phyloP scores from a whole-genome alignment of 2,329 filamentous ascomycete genomes.

The Cladosporium austrohemisphaericum region DNA sequence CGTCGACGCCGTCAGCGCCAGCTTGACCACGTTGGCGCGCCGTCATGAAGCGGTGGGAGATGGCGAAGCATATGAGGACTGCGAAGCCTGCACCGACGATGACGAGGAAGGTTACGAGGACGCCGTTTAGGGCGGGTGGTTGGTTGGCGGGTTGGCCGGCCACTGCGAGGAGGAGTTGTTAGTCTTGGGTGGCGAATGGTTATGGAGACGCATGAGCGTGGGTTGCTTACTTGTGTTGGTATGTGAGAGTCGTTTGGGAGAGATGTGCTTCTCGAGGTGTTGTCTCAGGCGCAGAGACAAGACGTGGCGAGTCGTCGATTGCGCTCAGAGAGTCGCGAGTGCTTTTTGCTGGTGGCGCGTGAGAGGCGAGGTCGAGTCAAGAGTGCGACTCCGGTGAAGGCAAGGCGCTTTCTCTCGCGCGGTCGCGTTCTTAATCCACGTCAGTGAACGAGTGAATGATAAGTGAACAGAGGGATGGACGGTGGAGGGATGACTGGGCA shows the following conservation, averaged over 20 bases:
- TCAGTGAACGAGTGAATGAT: background rate
- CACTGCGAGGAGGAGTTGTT: constrained; percentile 1
- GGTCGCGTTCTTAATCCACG: background rate
- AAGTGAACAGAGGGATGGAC: background rate
- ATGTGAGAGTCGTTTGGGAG: background rate
- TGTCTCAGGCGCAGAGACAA: background rate
- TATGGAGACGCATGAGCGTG: background rate
- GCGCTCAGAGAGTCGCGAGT: background rate
- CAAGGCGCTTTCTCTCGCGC: background rate
- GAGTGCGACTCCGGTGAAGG: background rate
- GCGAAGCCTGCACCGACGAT: constrained; percentile 57
- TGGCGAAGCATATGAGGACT: constrained; percentile 43
- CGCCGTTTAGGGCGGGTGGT: constrained; percentile 12
- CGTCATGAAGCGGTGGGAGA: constrained; percentile 13
- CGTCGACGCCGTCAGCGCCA: background rate
- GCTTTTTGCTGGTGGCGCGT: background rate
- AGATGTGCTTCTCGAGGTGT: background rate
- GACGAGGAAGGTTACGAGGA: constrained; percentile 28
- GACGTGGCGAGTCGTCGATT: background rate
- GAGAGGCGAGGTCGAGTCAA: background rate
- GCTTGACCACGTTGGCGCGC: background rate
- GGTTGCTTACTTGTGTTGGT: background rate
- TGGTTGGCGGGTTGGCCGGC: constrained; percentile 13
- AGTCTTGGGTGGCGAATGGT: background rate
- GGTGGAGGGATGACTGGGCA: background rate